These are phyloP conservation scores for Hibiscus trionum DNA, from an alignment of 345 rosid genomes.

Conservation along the genomic window DNA sequence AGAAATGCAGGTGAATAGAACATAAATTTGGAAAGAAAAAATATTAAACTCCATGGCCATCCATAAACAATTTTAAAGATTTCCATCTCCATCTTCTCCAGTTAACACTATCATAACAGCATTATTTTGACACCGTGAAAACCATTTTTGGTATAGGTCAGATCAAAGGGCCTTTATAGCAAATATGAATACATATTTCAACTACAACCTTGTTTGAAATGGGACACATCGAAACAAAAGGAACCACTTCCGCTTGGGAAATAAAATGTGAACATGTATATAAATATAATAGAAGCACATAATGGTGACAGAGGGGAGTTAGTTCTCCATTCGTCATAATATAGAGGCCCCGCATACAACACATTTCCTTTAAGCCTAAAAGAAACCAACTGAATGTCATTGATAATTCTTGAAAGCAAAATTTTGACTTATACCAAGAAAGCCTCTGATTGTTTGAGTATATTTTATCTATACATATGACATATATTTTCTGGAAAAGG, in stretches of 20 bases:
- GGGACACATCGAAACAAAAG: neutral
- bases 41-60: neutral
- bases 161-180: neutral
- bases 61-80: neutral
- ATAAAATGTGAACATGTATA: neutral
- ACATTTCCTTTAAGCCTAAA: slow-evolving; percentile 1
- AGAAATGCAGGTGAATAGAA: neutral
- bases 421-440: neutral
- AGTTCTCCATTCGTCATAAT: neutral
- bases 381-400: neutral
- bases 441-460: neutral
- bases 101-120: neutral
- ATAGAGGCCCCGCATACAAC: neutral
- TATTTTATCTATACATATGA: neutral
- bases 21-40: neutral
- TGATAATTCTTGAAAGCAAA: neutral
- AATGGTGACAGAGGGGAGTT: neutral
- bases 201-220: neutral
- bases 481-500: neutral
- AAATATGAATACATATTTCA: neutral
- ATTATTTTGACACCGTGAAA: neutral
- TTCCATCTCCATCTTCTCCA: neutral
- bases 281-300: neutral
- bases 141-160: neutral
- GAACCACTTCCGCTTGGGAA: neutral